These are phyloP conservation scores for Penicillium psychrofluorescens DNA, from an alignment of 495 filamentous ascomycete genomes.

Conservation along the genomic window DNA sequence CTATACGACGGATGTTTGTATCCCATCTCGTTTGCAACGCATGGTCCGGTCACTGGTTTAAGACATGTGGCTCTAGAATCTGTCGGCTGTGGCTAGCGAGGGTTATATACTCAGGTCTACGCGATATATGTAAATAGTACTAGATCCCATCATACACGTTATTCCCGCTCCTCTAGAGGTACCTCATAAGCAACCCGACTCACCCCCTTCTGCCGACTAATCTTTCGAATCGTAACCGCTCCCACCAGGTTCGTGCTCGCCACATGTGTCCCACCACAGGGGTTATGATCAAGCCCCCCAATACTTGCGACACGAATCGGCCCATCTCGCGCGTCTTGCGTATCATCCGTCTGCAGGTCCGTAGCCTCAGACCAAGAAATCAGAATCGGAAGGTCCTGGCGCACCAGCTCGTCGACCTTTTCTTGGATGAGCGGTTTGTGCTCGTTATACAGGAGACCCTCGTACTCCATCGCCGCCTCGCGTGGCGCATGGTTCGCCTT, in stretches of 20 bases:
- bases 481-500: conserved; percentile 59
- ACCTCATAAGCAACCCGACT: conserved; percentile 50
- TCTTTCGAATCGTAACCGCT: conserved; percentile 51
- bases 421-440: conserved; percentile 50
- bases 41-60: too few relatives aligned
- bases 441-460: conserved; percentile 52
- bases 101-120: too few relatives aligned
- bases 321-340: conserved; percentile 17
- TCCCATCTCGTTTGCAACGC: too few relatives aligned
- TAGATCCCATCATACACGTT: too few relatives aligned
- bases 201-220: conserved; percentile 50
- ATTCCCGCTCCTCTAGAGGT: background rate
- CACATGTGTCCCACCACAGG: conserved; percentile 62
- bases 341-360: conserved; percentile 39
- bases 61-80: too few relatives aligned
- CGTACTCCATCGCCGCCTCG: conserved; percentile 52
- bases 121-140: too few relatives aligned
- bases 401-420: conserved; percentile 46
- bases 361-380: conserved; percentile 42
- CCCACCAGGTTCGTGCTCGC: conserved; percentile 42
- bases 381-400: conserved; percentile 41
- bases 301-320: conserved; percentile 43
- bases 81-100: too few relatives aligned
- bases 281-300: conserved; percentile 51
- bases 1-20: too few relatives aligned